Percentiles rank a stretch among this genome's conserved stretches.
Conservation (phyloP, 768 basidiomycete genomes). For the Gloeophyllum trabeum region DNA sequence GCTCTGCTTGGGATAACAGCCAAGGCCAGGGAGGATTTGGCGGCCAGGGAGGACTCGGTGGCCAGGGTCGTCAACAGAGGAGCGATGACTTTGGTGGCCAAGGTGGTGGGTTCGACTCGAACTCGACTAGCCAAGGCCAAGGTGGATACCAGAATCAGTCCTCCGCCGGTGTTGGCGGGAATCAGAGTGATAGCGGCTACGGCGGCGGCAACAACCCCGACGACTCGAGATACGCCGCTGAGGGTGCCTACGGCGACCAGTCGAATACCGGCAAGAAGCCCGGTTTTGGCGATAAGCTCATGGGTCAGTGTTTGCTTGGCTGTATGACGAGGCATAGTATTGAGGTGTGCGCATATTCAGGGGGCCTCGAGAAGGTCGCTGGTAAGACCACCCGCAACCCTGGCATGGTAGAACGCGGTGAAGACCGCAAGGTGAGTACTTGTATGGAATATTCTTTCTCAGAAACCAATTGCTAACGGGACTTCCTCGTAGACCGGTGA, state of each 20-base stretch:
- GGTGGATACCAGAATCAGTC: too few relatives aligned
- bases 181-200: background rate
- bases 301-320: background rate
- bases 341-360: too few relatives aligned
- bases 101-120: too few relatives aligned
- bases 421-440: constrained; percentile 9
- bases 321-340: too few relatives aligned
- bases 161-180: too few relatives aligned
- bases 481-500: too few relatives aligned
- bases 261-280: background rate
- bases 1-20: too few relatives aligned
- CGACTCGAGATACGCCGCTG: background rate
- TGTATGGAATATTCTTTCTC: too few relatives aligned
- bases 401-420: constrained; percentile 5
- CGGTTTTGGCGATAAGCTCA: background rate
- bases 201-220: background rate
- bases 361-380: constrained; percentile 8
- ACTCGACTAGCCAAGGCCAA: too few relatives aligned
- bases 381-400: constrained; percentile 7
- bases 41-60: background rate
- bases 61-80: background rate
- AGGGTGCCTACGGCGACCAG: background rate
- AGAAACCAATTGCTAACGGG: too few relatives aligned
- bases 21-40: background rate
- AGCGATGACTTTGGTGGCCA: background rate